Evolutionary conservation across 441 rosid genomes (phyloP).

Genomic region (Flueggea neowawraea): DNA sequence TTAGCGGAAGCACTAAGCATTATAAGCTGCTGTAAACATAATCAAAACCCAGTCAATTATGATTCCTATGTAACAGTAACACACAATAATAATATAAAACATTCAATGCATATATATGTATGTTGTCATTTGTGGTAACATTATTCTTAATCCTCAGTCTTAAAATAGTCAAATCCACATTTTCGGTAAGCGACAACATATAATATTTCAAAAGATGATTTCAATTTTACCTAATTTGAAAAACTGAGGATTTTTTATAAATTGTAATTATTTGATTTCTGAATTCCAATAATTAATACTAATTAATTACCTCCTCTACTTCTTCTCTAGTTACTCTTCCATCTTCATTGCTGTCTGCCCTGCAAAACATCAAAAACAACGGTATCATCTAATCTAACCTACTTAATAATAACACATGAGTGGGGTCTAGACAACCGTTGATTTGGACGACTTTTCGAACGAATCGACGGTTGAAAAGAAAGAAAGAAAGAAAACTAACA

Average conservation of each 20-base stretch:
- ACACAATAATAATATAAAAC: background rate
- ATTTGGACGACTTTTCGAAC: no score
- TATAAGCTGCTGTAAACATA: constrained; percentile 57
- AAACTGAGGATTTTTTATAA: no score
- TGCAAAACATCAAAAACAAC: constrained; percentile 19
- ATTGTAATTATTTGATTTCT: background rate
- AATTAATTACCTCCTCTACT: constrained; percentile 68
- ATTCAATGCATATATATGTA: no score
- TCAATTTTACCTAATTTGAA: no score
- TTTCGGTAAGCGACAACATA: no score
- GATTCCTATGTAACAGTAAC: background rate
- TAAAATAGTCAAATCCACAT: no score
- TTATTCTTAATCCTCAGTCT: no score
- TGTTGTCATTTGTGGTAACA: no score
- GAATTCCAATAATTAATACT: background rate
- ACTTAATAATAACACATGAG: no score
- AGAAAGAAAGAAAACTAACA: constrained; percentile 36
- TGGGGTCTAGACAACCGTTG: no score
- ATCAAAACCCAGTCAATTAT: background rate
- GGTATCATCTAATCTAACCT: background rate
- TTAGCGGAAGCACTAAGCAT: constrained; percentile 98
- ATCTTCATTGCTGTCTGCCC: constrained; percentile 95
- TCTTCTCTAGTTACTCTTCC: constrained; percentile 83
- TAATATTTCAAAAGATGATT: no score
- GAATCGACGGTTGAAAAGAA: no score